Evolutionary conservation across 306 rosid genomes (phyloP), one percentile per base, ranked within the genome.

Genomic region (Prosopis cineraria): DNA sequence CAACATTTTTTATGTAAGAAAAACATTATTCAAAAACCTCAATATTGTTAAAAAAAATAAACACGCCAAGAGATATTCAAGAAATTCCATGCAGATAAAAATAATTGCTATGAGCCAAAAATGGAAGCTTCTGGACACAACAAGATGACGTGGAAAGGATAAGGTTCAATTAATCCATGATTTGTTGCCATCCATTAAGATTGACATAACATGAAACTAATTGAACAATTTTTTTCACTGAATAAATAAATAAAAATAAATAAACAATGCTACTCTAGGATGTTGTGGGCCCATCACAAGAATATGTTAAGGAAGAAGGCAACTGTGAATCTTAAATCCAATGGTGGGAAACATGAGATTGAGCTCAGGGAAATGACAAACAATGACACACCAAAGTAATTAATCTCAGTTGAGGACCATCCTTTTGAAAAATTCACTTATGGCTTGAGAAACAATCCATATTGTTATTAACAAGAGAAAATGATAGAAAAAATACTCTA

Each of bases 31-130:
- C 13, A 44, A 44, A 48, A n/a, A 48, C 10, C 16, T 20, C 10
- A 25, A 56, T 11, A 56, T 56, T 11, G 6, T 22, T 16, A 24
- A 56, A 24, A 55, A 10, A 24, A 19, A 19, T 25, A 14, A 44
- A 13, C 19, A 48, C 1, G 22, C 24, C 56, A 19, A 48, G 9
- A 50, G 20, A 20, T 52, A 33, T 19, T 64, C 2, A 34, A 17
- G 2, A 33, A 63, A 33, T 34, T 63, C 13, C 10, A 33, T 19
- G 14, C 19, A 55, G 31, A 63, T 63, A 11, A 55, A 22, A 65
- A 65, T 22, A 73, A 75, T 37, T 77, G 69, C 67, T 82, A 67
- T 53, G 64, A 12, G 65, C 19, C 65, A 25, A 27, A 58, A 58
- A 25, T 25, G 36, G 19, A 58, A 58, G 5, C 36, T 36, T 11